Percentiles rank a stretch among this genome's conserved stretches.
phyloP scores from a whole-genome alignment of 345 rosid genomes.

The Lagerstroemia speciosa region DNA sequence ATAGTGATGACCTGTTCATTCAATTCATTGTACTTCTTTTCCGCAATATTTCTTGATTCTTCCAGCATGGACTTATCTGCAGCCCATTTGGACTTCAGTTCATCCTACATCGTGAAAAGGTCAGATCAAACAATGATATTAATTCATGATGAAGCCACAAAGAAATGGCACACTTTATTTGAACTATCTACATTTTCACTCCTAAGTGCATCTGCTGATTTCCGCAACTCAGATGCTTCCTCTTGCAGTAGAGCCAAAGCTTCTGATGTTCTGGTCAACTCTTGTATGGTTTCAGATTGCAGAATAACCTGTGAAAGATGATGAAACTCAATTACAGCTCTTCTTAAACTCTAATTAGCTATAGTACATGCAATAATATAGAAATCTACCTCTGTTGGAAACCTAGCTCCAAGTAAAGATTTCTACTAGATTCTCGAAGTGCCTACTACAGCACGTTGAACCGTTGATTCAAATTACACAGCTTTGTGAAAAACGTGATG shows the following conservation, averaged over 20 bases:
- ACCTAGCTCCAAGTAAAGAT: neutral
- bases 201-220: slow-evolving; percentile 45
- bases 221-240: slow-evolving; percentile 65
- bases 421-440: neutral
- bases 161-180: too few relatives aligned
- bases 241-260: slow-evolving; percentile 59
- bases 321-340: slow-evolving; percentile 3
- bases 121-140: neutral
- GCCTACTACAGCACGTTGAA: neutral
- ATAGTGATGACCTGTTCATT: slow-evolving; percentile 62
- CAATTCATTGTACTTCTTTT: slow-evolving; percentile 64
- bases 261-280: slow-evolving; percentile 78
- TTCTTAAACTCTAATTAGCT: neutral
- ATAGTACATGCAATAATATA: neutral
- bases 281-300: slow-evolving; percentile 95
- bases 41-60: slow-evolving; percentile 54
- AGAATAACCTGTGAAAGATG: slow-evolving; percentile 56
- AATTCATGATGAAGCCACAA: neutral
- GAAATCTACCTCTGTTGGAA: neutral
- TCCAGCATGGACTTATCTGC: slow-evolving; percentile 52
- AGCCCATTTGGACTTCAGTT: slow-evolving; percentile 61
- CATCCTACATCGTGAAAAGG: slow-evolving; percentile 27
- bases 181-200: slow-evolving; percentile 52
- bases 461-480: neutral
- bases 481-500: neutral